A percentile compares a stretch with the other conserved stretches of the same genome.
These are phyloP conservation scores for Achaetomiella virescens DNA, from an alignment of 495 filamentous ascomycete species.

Conservation along the genomic window DNA sequence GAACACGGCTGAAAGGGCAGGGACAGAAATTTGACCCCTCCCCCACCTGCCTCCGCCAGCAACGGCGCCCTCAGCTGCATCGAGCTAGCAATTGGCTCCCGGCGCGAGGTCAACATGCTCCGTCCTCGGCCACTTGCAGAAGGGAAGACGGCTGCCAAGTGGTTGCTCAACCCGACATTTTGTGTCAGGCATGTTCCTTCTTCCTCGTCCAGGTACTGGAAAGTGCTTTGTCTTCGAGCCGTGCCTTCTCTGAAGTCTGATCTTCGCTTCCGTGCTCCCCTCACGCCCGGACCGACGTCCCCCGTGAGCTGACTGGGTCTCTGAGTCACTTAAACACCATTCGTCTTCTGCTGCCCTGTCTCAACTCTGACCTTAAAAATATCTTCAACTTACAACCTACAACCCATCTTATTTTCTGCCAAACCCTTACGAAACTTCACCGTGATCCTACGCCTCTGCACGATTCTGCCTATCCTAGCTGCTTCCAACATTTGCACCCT, in stretches of 20 bases:
- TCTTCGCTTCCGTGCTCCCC: background rate
- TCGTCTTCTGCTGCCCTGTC: background rate
- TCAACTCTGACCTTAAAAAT: background rate
- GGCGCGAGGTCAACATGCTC: background rate
- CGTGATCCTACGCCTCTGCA: too few species aligned
- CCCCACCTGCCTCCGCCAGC: background rate
- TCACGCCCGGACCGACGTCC: conserved; percentile 9
- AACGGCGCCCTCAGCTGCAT: background rate
- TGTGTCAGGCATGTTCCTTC: background rate
- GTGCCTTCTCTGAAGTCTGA: background rate
- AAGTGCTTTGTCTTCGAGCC: background rate
- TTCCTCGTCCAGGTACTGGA: background rate
- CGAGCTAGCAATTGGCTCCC: background rate
- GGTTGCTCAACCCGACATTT: conserved; percentile 3
- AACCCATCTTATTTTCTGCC: background rate
- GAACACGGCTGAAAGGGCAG: background rate
- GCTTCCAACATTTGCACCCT: too few species aligned
- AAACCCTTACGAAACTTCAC: background rate
- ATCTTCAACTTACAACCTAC: background rate
- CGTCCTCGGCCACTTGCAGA: conserved; percentile 10
- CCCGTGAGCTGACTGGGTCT: conserved; percentile 6
- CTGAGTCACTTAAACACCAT: conserved; percentile 12
- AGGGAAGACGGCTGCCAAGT: background rate
- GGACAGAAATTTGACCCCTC: background rate
- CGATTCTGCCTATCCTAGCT: background rate